Evolutionary conservation across 2,329 filamentous ascomycete species (phyloP), one percentile per base, ranked within the genome.

Genomic region (Aspergillus oerlinghausenensis): DNA sequence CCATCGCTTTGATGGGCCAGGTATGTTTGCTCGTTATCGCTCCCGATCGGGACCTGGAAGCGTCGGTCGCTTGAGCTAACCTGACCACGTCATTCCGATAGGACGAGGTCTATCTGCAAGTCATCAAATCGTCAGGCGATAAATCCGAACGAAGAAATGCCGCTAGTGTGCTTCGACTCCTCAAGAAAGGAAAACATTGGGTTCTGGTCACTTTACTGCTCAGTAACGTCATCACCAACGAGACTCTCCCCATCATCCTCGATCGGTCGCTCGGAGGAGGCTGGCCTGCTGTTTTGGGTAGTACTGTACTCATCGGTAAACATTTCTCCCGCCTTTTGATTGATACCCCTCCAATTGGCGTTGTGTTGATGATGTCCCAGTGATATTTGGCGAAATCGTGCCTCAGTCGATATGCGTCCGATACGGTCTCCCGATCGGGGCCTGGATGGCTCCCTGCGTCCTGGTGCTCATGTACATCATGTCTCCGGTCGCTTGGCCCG

Each of bases 161-260:
- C 0, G 84, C 83, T 55, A 88, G 85, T 62, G 94, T 99, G 10
- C 82, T 94, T 65, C 82, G 85, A 47, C 79, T 99, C 28, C 77
- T 99, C 55, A 86, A 90, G 62, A 88, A 84, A 66, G 94, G 94
- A 67, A 99, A 99, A 74, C 94, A 99, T 75, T 99, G 94, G 94
- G 93, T 99, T 21, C 80, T 99, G 56, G 94, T 99, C 54, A 97
- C 94, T 2, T 79, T 99, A 26, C 83, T 99, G 7, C 80, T 99
- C 55, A 92, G 92, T 73, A 99, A 99, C 73, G 94, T 99, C 70
- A 95, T 99, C 67, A 96, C 95, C 63, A 97, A 99, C 74, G 94
- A 97, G 77, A 95, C 93, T 2, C 80, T 97, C 14, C 94, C 94
- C 28, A 96, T 99, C 60, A 90, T 99, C 10, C 83, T 99, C 52